A percentile compares a stretch with the other conserved stretches of the same genome.
phyloP scores from a whole-genome alignment of 2,329 filamentous ascomycete genomes.

The Camillea tinctor region DNA sequence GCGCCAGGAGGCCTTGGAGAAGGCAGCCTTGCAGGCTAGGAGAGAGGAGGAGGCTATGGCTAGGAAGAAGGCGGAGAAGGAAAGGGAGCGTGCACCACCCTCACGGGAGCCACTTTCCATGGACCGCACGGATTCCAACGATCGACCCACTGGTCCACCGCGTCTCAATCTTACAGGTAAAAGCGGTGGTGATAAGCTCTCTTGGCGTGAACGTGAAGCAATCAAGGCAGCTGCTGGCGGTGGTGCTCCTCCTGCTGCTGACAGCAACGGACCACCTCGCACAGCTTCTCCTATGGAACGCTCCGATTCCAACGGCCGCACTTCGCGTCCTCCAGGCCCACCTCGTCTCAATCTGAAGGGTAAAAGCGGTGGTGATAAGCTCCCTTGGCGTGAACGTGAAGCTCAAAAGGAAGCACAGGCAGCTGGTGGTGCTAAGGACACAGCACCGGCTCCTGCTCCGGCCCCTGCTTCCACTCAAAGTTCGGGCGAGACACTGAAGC shows the following conservation, averaged over 20 bases:
- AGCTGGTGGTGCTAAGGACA: slow-evolving; percentile 22
- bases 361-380: slow-evolving; percentile 55
- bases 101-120: slow-evolving; percentile 38
- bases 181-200: slow-evolving; percentile 38
- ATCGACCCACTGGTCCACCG: slow-evolving; percentile 50
- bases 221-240: slow-evolving; percentile 41
- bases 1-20: slow-evolving; percentile 66
- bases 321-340: slow-evolving; percentile 42
- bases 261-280: slow-evolving; percentile 29
- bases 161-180: slow-evolving; percentile 51
- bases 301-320: slow-evolving; percentile 26
- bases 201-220: slow-evolving; percentile 61
- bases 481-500: slow-evolving; percentile 47
- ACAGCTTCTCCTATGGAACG: slow-evolving; percentile 28
- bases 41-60: slow-evolving; percentile 87
- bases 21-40: slow-evolving; percentile 68
- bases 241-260: slow-evolving; percentile 24
- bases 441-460: slow-evolving; percentile 7
- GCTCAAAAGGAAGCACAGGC: slow-evolving; percentile 41
- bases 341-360: slow-evolving; percentile 62
- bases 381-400: slow-evolving; percentile 73
- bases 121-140: slow-evolving; percentile 46
- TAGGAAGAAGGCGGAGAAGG: slow-evolving; percentile 66
- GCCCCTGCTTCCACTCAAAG: slow-evolving; percentile 9
- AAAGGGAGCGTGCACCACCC: slow-evolving; percentile 39